A percentile compares a stretch with the other conserved stretches of the same genome.
phyloP scores from a whole-genome alignment of 1,284 basidiomycete genomes.

The Ceratobasidium sp. region DNA sequence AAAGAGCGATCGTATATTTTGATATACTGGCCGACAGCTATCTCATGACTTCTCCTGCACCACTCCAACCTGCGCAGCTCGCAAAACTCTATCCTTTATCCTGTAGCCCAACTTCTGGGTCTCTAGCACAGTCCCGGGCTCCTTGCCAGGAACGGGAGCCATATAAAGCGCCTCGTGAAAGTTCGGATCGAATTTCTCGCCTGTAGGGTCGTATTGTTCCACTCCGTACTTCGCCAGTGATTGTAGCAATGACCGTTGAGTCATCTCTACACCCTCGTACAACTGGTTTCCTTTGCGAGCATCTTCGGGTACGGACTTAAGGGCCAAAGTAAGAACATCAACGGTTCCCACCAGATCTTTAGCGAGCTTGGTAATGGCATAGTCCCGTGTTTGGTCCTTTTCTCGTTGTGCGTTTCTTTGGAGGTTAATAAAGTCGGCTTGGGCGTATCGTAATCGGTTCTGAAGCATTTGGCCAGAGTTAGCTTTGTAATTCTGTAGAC shows the following conservation, averaged over 20 bases:
- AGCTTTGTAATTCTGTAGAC: not conserved
- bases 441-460: constrained; percentile 85
- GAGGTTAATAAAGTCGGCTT: constrained; percentile 95
- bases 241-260: constrained; percentile 87
- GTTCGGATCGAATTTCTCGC: constrained; percentile 94
- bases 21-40: not conserved
- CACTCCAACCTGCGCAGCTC: constrained; percentile 97
- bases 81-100: constrained; percentile 89
- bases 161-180: constrained; percentile 95
- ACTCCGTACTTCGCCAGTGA: constrained; percentile 93
- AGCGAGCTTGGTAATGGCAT: constrained; percentile 92
- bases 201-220: constrained; percentile 89
- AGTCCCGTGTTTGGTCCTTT: constrained; percentile 91
- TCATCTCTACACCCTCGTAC: constrained; percentile 89
- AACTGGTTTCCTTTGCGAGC: constrained; percentile 61
- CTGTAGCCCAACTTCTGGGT: constrained; percentile 91
- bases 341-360: constrained; percentile 88
- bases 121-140: constrained; percentile 89
- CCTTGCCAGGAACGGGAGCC: constrained; percentile 85
- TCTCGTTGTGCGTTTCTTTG: constrained; percentile 90
- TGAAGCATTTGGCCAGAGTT: constrained; percentile 48
- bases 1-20: constrained; percentile 21
- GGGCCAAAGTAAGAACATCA: constrained; percentile 89
- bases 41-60: constrained; percentile 64
- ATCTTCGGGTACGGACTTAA: constrained; percentile 77